Percentiles rank a stretch among this genome's conserved stretches.
These are phyloP conservation scores for Linnemannia exigua DNA, from an alignment of 192 early-diverging fungal species.

Conservation along the genomic window DNA sequence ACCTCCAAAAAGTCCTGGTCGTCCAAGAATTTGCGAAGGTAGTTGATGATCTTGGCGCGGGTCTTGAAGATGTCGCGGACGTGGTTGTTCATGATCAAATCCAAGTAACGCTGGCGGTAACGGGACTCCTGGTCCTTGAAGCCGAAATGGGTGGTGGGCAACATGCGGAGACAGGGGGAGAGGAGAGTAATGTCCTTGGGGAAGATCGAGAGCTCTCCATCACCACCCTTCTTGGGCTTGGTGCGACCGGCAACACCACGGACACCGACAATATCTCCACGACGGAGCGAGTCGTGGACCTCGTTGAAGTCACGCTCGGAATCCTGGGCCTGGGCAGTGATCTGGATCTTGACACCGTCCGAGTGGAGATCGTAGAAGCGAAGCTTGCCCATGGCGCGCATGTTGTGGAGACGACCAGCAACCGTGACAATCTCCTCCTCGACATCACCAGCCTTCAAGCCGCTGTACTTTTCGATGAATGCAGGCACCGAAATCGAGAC, in stretches of 20 bases:
- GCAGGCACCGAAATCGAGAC: constrained; percentile 86
- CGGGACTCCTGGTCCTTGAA: constrained; percentile 98
- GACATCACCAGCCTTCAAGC: constrained; percentile 78
- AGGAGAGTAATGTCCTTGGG: constrained; percentile 89
- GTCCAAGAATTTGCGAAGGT: constrained; percentile 96
- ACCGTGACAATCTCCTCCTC: constrained; percentile 79
- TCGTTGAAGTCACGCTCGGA: constrained; percentile 79
- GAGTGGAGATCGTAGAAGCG: constrained; percentile 96
- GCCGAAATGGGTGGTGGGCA: constrained; percentile 95
- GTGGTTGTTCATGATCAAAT: constrained; percentile 98
- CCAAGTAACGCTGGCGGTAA: constrained; percentile 98
- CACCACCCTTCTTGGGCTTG: constrained; percentile 72
- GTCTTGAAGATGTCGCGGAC: constrained; percentile 96
- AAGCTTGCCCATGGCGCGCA: constrained; percentile 91
- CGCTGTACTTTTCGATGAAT: constrained; percentile 88
- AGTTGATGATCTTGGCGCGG: constrained; percentile 95
- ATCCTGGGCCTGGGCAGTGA: constrained; percentile 87
- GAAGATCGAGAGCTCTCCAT: constrained; percentile 96
- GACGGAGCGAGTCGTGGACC: constrained; percentile 85
- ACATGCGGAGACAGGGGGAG: constrained; percentile 94
- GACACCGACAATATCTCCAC: constrained; percentile 98
- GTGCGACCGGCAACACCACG: constrained; percentile 91
- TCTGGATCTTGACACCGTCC: constrained; percentile 95
- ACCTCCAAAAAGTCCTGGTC: constrained; percentile 97
- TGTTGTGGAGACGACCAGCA: constrained; percentile 97